phyloP scores from a whole-genome alignment of 2,329 filamentous ascomycete species.

The Claviceps monticola region DNA sequence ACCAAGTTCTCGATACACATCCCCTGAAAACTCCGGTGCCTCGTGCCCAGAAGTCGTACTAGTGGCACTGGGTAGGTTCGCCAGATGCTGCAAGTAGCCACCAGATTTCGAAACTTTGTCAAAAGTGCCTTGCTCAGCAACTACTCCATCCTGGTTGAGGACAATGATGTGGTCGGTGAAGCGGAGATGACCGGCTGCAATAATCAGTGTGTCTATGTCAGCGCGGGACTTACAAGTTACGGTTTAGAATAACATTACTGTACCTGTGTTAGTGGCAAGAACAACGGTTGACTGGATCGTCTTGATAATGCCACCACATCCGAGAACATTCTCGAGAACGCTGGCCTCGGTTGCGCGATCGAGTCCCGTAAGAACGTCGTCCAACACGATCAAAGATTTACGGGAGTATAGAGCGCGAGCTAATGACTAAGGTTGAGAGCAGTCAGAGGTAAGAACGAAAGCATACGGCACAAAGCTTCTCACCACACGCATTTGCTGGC shows the following conservation, averaged over 20 bases:
- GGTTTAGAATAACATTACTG: not conserved
- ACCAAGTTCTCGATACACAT: slow-evolving; percentile 8
- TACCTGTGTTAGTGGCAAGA: slow-evolving; percentile 15
- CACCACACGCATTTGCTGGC: slow-evolving; percentile 15
- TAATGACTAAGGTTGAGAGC: slow-evolving; percentile 6
- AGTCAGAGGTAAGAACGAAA: not conserved
- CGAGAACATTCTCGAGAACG: slow-evolving; percentile 23
- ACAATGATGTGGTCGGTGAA: slow-evolving; percentile 14
- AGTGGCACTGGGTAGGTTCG: not conserved
- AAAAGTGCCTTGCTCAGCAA: slow-evolving; percentile 11
- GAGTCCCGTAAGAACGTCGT: slow-evolving; percentile 21
- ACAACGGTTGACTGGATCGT: slow-evolving; percentile 12
- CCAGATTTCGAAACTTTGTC: slow-evolving; percentile 5
- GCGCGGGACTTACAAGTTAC: no score
- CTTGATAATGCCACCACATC: slow-evolving; percentile 16
- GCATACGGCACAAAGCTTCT: not conserved
- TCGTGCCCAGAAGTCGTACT: not conserved
- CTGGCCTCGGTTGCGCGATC: slow-evolving; percentile 23
- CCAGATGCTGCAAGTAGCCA: slow-evolving; percentile 4
- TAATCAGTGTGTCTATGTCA: not conserved
- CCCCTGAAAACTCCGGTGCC: slow-evolving; percentile 7
- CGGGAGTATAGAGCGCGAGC: slow-evolving; percentile 14
- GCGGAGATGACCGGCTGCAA: slow-evolving; percentile 10
- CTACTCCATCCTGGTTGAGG: slow-evolving; percentile 10
- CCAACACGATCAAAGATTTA: slow-evolving; percentile 15